These are phyloP conservation scores for Monosporozyma siamensis DNA, from an alignment of 805 yeast species.

Conservation along the genomic window DNA sequence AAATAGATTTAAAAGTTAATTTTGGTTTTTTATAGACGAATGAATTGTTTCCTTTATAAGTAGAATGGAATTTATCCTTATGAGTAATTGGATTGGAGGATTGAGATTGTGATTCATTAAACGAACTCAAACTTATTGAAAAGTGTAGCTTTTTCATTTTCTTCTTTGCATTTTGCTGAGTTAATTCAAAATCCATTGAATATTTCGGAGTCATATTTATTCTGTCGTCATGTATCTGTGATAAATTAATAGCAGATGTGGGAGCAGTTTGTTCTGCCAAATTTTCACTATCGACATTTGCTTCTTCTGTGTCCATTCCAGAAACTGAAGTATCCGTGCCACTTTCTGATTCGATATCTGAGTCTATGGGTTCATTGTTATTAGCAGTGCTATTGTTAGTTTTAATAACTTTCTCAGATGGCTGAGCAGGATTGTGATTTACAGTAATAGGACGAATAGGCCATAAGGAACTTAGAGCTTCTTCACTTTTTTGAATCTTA, in stretches of 20 bases:
- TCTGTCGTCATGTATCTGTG: too few relatives aligned
- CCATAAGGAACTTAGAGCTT: slow-evolving; percentile 25
- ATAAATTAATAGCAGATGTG: background rate
- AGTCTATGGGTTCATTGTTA: too few relatives aligned
- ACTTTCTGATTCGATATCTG: too few relatives aligned
- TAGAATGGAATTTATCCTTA: background rate
- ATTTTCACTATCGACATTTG: too few relatives aligned
- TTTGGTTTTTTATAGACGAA: slow-evolving; percentile 12
- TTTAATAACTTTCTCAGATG: background rate
- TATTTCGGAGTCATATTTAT: background rate
- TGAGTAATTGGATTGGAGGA: too few relatives aligned
- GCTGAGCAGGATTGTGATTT: background rate
- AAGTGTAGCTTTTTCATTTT: slow-evolving; percentile 1
- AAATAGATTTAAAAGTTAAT: slow-evolving; percentile 29
- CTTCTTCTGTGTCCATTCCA: too few relatives aligned
- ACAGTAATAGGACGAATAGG: slow-evolving; percentile 18
- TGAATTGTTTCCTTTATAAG: background rate
- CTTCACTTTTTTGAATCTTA: slow-evolving; percentile 28
- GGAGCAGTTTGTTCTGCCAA: background rate
- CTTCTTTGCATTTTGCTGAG: slow-evolving; percentile 19
- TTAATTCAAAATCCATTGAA: slow-evolving; percentile 16
- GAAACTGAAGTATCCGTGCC: too few relatives aligned
- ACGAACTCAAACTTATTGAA: background rate
- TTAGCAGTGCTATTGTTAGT: background rate
- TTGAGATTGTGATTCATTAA: background rate